These are phyloP conservation scores for Tricladium varicosporioides DNA, from an alignment of 2,329 filamentous ascomycete genomes.

Conservation along the genomic window DNA sequence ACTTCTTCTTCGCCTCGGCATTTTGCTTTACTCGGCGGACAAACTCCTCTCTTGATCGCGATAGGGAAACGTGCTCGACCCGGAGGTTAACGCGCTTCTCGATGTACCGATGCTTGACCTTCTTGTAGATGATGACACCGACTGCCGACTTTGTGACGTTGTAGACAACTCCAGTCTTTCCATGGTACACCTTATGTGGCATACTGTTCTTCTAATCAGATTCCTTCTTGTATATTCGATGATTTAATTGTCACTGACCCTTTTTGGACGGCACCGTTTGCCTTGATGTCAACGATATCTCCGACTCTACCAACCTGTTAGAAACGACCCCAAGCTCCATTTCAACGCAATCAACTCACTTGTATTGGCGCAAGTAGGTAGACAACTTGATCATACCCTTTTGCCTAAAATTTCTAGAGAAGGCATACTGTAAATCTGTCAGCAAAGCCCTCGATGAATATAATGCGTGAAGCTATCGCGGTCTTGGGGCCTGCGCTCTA, in stretches of 20 bases:
- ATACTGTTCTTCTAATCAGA: slow-evolving; percentile 56
- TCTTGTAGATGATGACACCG: slow-evolving; percentile 99
- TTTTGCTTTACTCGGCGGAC: slow-evolving; percentile 95
- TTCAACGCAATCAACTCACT: slow-evolving; percentile 51
- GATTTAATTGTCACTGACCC: slow-evolving; percentile 59
- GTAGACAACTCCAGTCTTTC: slow-evolving; percentile 97
- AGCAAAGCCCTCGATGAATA: slow-evolving; percentile 3
- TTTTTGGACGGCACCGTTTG: slow-evolving; percentile 98
- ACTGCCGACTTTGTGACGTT: slow-evolving; percentile 98
- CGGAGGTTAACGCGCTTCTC: slow-evolving; percentile 99
- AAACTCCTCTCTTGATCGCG: slow-evolving; percentile 96
- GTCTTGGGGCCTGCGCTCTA: neutral
- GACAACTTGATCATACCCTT: slow-evolving; percentile 91
- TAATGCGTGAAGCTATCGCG: neutral
- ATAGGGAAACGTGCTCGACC: slow-evolving; percentile 93
- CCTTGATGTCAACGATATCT: slow-evolving; percentile 98
- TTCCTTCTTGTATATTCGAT: slow-evolving; percentile 6
- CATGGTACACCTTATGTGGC: slow-evolving; percentile 99
- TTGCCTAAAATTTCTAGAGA: slow-evolving; percentile 91
- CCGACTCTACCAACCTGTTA: slow-evolving; percentile 69
- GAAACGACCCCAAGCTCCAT: slow-evolving; percentile 25
- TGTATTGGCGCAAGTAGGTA: slow-evolving; percentile 94
- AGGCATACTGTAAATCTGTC: slow-evolving; percentile 66
- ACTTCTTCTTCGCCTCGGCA: slow-evolving; percentile 87
- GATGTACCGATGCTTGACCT: slow-evolving; percentile 98